Conservation (phyloP, 352 stramenopile species). For the Phytophthora boehmeriae region DNA sequence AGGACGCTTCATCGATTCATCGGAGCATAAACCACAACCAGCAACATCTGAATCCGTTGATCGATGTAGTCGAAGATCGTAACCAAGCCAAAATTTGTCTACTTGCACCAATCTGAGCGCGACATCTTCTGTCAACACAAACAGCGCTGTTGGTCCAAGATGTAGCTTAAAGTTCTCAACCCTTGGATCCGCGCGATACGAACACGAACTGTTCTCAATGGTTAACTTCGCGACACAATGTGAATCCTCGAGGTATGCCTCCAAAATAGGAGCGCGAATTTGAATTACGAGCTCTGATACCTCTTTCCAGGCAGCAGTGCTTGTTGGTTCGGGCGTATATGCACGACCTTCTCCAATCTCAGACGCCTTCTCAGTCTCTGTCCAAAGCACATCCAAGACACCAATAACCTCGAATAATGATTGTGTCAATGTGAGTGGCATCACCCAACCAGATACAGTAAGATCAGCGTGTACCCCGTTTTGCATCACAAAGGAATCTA, state of each 20-base stretch:
- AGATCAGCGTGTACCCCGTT: constrained; percentile 66
- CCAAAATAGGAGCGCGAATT: constrained; percentile 79
- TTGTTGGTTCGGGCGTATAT: constrained; percentile 17
- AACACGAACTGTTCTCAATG: constrained; percentile 78
- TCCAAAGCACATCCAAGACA: constrained; percentile 74
- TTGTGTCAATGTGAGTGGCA: constrained; percentile 73
- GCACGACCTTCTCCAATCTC: constrained; percentile 18
- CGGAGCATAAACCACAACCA: constrained; percentile 65
- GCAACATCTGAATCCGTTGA: constrained; percentile 36
- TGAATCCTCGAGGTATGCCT: constrained; percentile 87
- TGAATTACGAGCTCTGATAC: constrained; percentile 73
- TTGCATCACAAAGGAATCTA: constrained; percentile 64
- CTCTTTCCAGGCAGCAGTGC: constrained; percentile 49
- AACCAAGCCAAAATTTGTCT: constrained; percentile 79
- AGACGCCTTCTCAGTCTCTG: constrained; percentile 16
- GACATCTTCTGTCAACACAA: constrained; percentile 88
- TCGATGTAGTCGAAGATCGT: constrained; percentile 70
- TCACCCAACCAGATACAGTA: constrained; percentile 78
- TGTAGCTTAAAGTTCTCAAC: constrained; percentile 74
- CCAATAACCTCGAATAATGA: constrained; percentile 79
- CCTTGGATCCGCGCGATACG: constrained; percentile 63
- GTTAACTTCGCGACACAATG: constrained; percentile 88
- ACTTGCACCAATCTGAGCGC: constrained; percentile 84
- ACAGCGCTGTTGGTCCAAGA: constrained; percentile 79
- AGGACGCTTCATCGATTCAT: constrained; percentile 61